Percentiles rank a stretch among this genome's conserved stretches.
Conservation (phyloP, 2,329 filamentous ascomycete species). For the Sphaceloma murrayae region DNA sequence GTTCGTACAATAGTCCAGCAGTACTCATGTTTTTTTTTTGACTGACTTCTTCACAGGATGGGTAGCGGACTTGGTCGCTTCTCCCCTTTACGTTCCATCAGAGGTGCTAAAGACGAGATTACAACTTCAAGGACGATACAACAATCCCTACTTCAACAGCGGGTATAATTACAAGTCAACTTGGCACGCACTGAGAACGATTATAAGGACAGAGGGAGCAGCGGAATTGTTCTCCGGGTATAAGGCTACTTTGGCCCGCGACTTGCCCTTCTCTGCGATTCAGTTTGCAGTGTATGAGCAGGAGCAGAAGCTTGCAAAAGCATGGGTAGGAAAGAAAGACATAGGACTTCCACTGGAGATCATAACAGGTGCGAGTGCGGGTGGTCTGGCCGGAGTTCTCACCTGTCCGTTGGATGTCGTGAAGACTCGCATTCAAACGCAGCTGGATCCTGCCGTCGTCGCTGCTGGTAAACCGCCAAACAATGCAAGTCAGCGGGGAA, state of each 20-base stretch:
- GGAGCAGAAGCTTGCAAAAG: conserved; percentile 69
- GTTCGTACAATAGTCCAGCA: conserved; percentile 38
- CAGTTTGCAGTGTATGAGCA: conserved; percentile 99
- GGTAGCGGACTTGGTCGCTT: conserved; percentile 82
- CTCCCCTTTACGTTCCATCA: conserved; percentile 88
- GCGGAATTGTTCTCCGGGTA: conserved; percentile 91
- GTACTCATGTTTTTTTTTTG: neutral
- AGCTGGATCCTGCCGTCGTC: conserved; percentile 52
- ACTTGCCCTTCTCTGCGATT: conserved; percentile 88
- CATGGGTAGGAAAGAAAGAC: conserved; percentile 68
- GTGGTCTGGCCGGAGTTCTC: conserved; percentile 84
- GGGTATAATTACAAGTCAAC: conserved; percentile 94
- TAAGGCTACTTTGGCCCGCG: conserved; percentile 87
- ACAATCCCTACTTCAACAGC: conserved; percentile 86
- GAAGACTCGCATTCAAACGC: conserved; percentile 92
- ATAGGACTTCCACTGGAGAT: conserved; percentile 82
- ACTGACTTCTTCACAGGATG: conserved; percentile 51
- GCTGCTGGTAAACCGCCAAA: conserved; percentile 21
- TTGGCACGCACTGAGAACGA: conserved; percentile 73
- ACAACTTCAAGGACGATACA: conserved; percentile 87
- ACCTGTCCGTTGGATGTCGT: conserved; percentile 96
- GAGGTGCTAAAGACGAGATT: conserved; percentile 96
- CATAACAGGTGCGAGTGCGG: conserved; percentile 77
- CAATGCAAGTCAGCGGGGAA: neutral
- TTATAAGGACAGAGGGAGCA: conserved; percentile 71